Percentiles rank a stretch among this genome's conserved stretches.
Conservation (phyloP, 2,329 filamentous ascomycete species). For the Aspergillus spinulosporus region DNA sequence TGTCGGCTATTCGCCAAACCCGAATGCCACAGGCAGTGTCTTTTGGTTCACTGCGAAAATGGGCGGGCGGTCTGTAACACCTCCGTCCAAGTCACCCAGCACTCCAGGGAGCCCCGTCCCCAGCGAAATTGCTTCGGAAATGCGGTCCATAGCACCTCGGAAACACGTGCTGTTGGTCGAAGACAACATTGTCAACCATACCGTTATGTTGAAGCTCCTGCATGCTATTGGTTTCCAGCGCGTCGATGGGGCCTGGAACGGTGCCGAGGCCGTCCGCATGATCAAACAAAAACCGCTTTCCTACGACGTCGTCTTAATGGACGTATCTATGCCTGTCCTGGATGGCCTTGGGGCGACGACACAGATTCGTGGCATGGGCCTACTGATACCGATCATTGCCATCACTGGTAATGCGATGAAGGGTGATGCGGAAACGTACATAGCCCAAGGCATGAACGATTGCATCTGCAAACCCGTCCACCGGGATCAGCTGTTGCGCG, state of each 20-base stretch:
- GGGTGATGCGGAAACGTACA: slow-evolving; percentile 55
- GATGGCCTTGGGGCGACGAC: slow-evolving; percentile 48
- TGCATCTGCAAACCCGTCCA: slow-evolving; percentile 59
- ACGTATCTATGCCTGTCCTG: slow-evolving; percentile 51
- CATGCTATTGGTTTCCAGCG: slow-evolving; percentile 44
- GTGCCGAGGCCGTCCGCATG: slow-evolving; percentile 45
- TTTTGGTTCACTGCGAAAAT: slow-evolving; percentile 55
- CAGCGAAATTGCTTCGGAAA: slow-evolving; percentile 28
- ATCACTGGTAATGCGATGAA: slow-evolving; percentile 59
- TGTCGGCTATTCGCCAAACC: slow-evolving; percentile 50
- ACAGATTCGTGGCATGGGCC: slow-evolving; percentile 41
- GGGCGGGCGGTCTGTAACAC: slow-evolving; percentile 37
- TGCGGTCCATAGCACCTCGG: slow-evolving; percentile 39
- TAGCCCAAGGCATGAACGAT: slow-evolving; percentile 57
- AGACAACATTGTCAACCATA: slow-evolving; percentile 47
- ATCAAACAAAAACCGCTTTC: slow-evolving; percentile 44
- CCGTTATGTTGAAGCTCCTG: slow-evolving; percentile 42
- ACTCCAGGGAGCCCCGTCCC: slow-evolving; percentile 14
- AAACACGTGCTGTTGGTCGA: slow-evolving; percentile 47
- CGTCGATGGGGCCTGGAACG: slow-evolving; percentile 47
- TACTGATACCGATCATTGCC: slow-evolving; percentile 53
- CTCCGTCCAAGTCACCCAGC: slow-evolving; percentile 30
- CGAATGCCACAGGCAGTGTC: slow-evolving; percentile 49
- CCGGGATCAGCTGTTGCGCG: slow-evolving; percentile 48
- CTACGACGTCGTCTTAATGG: slow-evolving; percentile 51